Evolutionary conservation across 257 asterid species (phyloP).

Genomic region (Cordia subcordata): DNA sequence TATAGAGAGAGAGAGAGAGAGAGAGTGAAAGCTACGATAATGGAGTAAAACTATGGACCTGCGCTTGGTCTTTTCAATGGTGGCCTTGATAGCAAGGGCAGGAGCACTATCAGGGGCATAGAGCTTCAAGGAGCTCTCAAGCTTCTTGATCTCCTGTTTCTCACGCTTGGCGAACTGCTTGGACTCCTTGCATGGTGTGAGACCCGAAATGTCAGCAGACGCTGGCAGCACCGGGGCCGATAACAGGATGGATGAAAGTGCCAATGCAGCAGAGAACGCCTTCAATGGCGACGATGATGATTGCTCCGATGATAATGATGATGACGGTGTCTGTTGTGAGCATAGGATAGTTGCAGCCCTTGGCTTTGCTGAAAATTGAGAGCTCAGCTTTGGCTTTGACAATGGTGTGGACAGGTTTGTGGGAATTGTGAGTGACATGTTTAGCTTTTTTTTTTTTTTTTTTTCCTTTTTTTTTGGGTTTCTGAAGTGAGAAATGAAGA

Average conservation of each 20-base stretch:
- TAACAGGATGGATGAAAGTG: constrained; percentile 73
- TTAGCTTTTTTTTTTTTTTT: too few species aligned
- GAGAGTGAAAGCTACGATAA: too few species aligned
- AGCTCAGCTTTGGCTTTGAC: constrained; percentile 31
- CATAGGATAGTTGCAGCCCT: constrained; percentile 33
- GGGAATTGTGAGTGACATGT: constrained; percentile 85
- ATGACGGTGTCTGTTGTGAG: constrained; percentile 41
- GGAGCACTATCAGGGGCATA: constrained; percentile 95
- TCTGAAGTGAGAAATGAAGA: not conserved
- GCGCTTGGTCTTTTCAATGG: constrained; percentile 83
- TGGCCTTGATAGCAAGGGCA: constrained; percentile 91
- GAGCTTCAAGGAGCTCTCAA: constrained; percentile 59
- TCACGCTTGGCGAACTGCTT: constrained; percentile 92
- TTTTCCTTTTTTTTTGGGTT: too few species aligned
- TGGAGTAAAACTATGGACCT: constrained; percentile 12
- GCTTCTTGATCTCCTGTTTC: constrained; percentile 87
- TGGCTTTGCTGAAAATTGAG: not conserved
- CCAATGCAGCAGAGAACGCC: constrained; percentile 84
- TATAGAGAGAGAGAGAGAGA: too few species aligned
- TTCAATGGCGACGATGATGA: constrained; percentile 49
- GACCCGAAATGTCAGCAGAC: constrained; percentile 81
- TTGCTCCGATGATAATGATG: constrained; percentile 14
- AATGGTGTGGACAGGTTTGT: constrained; percentile 71
- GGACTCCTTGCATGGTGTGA: constrained; percentile 95
- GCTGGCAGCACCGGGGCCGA: constrained; percentile 87